Percentiles rank a stretch among this genome's conserved stretches.
phyloP scores from a whole-genome alignment of 441 rosid genomes.

The Erodium trifolium region DNA sequence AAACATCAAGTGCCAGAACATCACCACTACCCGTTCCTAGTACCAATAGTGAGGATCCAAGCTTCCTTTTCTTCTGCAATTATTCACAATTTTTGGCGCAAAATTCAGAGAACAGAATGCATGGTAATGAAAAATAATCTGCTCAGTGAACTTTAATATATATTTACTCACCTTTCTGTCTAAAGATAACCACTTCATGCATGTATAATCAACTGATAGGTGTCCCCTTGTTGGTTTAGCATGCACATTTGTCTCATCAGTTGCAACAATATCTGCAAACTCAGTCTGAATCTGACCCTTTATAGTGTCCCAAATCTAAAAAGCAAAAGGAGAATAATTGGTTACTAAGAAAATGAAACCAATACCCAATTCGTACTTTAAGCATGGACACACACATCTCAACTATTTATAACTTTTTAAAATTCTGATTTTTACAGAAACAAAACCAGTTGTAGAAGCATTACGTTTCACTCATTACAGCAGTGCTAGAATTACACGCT shows the following conservation, averaged over 20 bases:
- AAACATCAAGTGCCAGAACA: conserved; percentile 78
- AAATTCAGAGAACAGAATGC: not conserved
- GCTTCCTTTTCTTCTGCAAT: conserved; percentile 81
- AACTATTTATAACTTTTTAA: not conserved
- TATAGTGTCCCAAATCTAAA: conserved; percentile 74
- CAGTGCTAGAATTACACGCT: too few relatives aligned
- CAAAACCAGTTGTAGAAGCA: not conserved
- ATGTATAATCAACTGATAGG: conserved; percentile 67
- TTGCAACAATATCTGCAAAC: conserved; percentile 58
- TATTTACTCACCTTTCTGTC: conserved; percentile 44
- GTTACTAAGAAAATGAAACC: conserved; percentile 8
- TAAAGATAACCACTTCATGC: conserved; percentile 72
- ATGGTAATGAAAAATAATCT: not conserved
- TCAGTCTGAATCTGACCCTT: conserved; percentile 73
- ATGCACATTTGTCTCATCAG: conserved; percentile 30
- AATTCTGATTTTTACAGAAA: not conserved
- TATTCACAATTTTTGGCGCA: conserved; percentile 10
- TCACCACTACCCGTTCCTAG: conserved; percentile 95
- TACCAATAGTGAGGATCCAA: conserved; percentile 52
- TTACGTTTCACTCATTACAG: too few relatives aligned
- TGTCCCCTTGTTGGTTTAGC: conserved; percentile 51
- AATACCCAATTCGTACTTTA: not conserved
- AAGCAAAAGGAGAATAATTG: not conserved
- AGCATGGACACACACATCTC: not conserved
- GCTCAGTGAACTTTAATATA: not conserved